Base-by-base conservation (phyloP, 495 filamentous ascomycete genomes). In the Penicillium goetzii region DNA sequence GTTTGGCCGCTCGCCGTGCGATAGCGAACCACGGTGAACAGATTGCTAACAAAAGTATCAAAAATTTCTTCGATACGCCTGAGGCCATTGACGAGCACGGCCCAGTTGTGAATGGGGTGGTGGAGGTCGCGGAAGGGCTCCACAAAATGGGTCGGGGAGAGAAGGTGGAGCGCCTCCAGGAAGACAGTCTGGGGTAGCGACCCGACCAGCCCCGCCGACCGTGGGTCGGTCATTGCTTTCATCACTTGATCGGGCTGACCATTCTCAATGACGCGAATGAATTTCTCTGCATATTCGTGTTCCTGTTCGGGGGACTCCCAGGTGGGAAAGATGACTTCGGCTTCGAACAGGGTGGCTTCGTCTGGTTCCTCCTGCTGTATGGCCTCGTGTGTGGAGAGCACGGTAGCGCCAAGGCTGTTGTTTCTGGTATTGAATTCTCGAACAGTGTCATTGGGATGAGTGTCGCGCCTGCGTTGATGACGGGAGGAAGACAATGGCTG, bases 121-220 rank as follows among this genome's bases (percentile, higher is more conserved):
- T 88, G 73, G 54, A 86, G 71, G 36, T 83, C 70, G 17, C 80
- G 77, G 66, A 83, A 85, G 5, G 83, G 78, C 38, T 74, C 69
- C 47, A 83, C 58, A 54, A 83, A 81, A 66, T 81, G 73, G 26
- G 68, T 55, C 3, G 80, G 80, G 15, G 79, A 78, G 1, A 83
- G 72, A 28, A 73, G 66, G 56, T 70, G 69, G 30, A 83, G 66
- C 55, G 68, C 74, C 38, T 74, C 78, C 17, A 78, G 58, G 55
- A 81, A 83, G 1, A 62, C 57, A 30, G 60, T 75, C 54, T 72
- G 66, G 32, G 77, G 68, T 65, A 81, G 58, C 6, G 65, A 68
- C 21, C 55, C 70, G 25, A 82, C 74, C 38, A 79, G 60, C 28
- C 60, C 50, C n/a, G 62, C 65, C 60, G 68, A 76, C 45, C 69